A percentile compares a stretch with the other conserved stretches of the same genome.
These are phyloP conservation scores for Arabidopsis thaliana DNA, from an alignment of 345 rosid genomes.

Conservation along the genomic window TAIR10.1 NC_003074.8:8860001-8860500, in stretches of 20 bases:
- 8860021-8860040: constrained; percentile 93
- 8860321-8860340: constrained; percentile 70
- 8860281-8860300: constrained; percentile 75
- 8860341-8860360: constrained; percentile 72
- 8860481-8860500: constrained; percentile 57
- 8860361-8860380: constrained; percentile 64
- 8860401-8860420: constrained; percentile 62
- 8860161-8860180: neutral
- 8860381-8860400: constrained; percentile 67
- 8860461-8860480: constrained; percentile 73
- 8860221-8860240: constrained; percentile 65
- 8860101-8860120: constrained; percentile 72
- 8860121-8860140: neutral
- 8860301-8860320: constrained; percentile 72
- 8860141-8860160: neutral
- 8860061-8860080: constrained; percentile 80
- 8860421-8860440: constrained; percentile 75
- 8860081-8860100: constrained; percentile 68
- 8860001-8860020: too few relatives aligned
- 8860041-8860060: constrained; percentile 92
- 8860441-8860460: constrained; percentile 66
- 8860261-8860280: constrained; percentile 56
- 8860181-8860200: neutral
- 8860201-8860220: constrained; percentile 73
- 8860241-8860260: constrained; percentile 79